These are phyloP conservation scores for Ascobolus immersus DNA, from an alignment of 495 filamentous ascomycete species.

Conservation along the genomic window DNA sequence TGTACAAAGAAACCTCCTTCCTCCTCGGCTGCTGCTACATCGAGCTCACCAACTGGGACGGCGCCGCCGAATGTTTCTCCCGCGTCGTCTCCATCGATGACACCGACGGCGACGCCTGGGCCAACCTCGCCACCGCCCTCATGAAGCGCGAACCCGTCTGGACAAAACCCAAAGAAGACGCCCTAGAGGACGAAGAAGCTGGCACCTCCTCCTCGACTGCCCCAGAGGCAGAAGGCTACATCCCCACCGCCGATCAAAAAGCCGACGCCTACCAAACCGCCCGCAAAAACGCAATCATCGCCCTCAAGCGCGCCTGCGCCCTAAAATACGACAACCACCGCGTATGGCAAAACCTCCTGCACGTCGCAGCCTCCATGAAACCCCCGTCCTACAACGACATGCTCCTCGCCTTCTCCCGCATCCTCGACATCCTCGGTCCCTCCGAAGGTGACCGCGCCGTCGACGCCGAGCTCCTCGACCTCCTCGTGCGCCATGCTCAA, in stretches of 20 bases:
- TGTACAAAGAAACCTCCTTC: slow-evolving; percentile 67
- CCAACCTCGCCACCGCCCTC: slow-evolving; percentile 70
- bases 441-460: slow-evolving; percentile 49
- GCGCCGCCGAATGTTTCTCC: slow-evolving; percentile 67
- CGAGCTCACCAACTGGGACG: slow-evolving; percentile 44
- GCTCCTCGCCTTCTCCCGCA: slow-evolving; percentile 38
- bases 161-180: slow-evolving; percentile 11
- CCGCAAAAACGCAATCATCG: slow-evolving; percentile 46
- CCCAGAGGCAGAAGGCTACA: slow-evolving; percentile 12
- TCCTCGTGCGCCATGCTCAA: slow-evolving; percentile 43
- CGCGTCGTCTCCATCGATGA: slow-evolving; percentile 59
- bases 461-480: slow-evolving; percentile 43
- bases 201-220: slow-evolving; percentile 4
- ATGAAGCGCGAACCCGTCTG: slow-evolving; percentile 19
- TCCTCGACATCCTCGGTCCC: slow-evolving; percentile 48
- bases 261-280: slow-evolving; percentile 29
- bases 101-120: slow-evolving; percentile 77
- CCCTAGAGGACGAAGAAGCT: slow-evolving; percentile 21
- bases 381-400: slow-evolving; percentile 53
- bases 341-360: slow-evolving; percentile 90
- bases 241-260: slow-evolving; percentile 10
- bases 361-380: slow-evolving; percentile 47
- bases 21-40: slow-evolving; percentile 70
- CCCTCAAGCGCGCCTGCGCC: slow-evolving; percentile 58
- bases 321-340: slow-evolving; percentile 61